Conservation (phyloP, 2,329 filamentous ascomycete genomes). For the Penicillium palitans region DNA sequence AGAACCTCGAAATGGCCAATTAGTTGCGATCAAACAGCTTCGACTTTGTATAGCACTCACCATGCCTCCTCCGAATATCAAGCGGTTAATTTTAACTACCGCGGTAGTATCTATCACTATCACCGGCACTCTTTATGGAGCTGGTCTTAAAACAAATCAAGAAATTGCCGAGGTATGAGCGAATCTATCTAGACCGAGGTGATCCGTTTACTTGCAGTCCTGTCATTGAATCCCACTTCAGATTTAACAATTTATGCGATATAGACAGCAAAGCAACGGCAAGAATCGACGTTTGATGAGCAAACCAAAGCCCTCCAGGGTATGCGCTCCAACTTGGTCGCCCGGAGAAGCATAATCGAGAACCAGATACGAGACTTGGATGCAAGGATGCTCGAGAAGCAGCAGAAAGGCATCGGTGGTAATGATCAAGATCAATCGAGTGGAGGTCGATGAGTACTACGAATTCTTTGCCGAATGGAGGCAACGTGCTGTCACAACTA, state of each 20-base stretch:
- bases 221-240: background rate
- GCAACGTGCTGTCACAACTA: background rate
- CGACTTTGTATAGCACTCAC: constrained; percentile 10
- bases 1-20: constrained; percentile 11
- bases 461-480: background rate
- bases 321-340: constrained; percentile 51
- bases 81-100: constrained; percentile 55
- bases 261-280: constrained; percentile 49
- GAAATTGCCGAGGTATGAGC: constrained; percentile 53
- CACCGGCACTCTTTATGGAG: constrained; percentile 60
- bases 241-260: constrained; percentile 1
- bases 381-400: constrained; percentile 42
- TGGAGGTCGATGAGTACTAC: constrained; percentile 16
- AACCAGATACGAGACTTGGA: constrained; percentile 57
- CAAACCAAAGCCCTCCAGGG: constrained; percentile 56
- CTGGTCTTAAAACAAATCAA: constrained; percentile 56
- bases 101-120: constrained; percentile 58
- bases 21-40: constrained; percentile 5
- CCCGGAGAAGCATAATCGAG: constrained; percentile 56
- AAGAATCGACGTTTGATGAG: constrained; percentile 55
- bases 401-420: constrained; percentile 37
- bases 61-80: constrained; percentile 41
- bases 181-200: background rate
- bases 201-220: background rate
- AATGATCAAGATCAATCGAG: constrained; percentile 27